Conservation (phyloP, 2,329 filamentous ascomycete species). For the Pseudogymnoascus sp. region DNA sequence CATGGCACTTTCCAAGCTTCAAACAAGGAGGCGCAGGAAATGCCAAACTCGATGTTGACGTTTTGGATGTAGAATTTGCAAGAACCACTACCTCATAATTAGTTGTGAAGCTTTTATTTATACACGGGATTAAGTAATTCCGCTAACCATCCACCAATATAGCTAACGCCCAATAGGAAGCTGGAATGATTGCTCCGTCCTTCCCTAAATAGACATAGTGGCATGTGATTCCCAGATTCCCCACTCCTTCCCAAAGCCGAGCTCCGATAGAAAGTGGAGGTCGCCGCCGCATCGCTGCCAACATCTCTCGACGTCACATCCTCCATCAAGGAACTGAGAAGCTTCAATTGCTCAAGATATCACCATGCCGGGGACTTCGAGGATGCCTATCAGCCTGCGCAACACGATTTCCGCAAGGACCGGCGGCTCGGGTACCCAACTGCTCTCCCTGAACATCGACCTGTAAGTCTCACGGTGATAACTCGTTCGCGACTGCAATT, state of each 20-base stretch:
- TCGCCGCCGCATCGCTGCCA: not conserved
- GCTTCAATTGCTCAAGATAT: conserved; percentile 6
- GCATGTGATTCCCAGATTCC: conserved; percentile 8
- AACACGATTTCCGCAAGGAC: conserved; percentile 57
- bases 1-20: too few relatives aligned
- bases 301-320: not conserved
- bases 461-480: conserved; percentile 43
- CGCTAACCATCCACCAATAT: not conserved
- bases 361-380: conserved; percentile 57
- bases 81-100: too few relatives aligned
- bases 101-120: not conserved
- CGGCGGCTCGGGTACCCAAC: conserved; percentile 45
- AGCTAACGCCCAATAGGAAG: not conserved
- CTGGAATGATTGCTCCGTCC: not conserved
- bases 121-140: not conserved
- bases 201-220: not conserved
- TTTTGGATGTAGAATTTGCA: too few relatives aligned
- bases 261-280: not conserved
- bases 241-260: not conserved
- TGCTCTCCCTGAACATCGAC: conserved; percentile 57
- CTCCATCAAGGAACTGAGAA: not conserved
- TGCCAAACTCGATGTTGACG: too few relatives aligned
- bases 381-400: conserved; percentile 62
- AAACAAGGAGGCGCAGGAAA: too few relatives aligned
- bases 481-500: not conserved